Base-by-base conservation (phyloP, 2,329 filamentous ascomycete genomes). In the Ophiosphaerella narmari region DNA sequence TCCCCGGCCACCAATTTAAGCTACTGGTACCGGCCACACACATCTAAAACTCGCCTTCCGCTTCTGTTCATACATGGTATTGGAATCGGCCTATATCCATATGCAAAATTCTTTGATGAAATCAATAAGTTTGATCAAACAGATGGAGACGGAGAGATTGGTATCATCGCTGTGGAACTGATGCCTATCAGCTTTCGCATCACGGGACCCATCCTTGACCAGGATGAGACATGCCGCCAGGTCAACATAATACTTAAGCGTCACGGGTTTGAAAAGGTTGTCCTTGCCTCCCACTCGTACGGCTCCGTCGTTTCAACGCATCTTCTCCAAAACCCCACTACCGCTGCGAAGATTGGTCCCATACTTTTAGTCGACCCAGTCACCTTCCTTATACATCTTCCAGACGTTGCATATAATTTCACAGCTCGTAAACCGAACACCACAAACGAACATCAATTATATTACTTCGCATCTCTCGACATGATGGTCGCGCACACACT, bases 371-470 rank as follows among this genome's bases (percentile, higher is more conserved):
- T 88, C 13, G 77, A 90, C 63, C 87, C 87, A 0, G 84, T 90
- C 8, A 83, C 81, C 21, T 79, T 90, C 46, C 72, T 89, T 47
- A 77, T 90, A 31, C 87, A 90, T 66, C 77, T 87, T 32, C 87
- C 87, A 1, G 79, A 87, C 53, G 85, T 90, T 29, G 85, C 86
- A 9, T 89, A 85, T 76, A 90, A 90, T 71, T 90, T 90, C 46
- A 65, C 73, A 48, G 62, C 62, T 5, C 62, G 71, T 12, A 54
- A 43, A 14, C 71, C 71, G 1, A 46, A 44, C 8, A 44, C 48
- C 1, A 86, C 87, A n/a, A 88, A 87, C 54, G 86, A 90, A 69
- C 86, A 83, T 75, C 82, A 87, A 65, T 74, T 90, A 12, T 87
- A 83, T 78, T 90, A 87, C 60, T 89, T 89, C 65, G 87, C 84